Base-by-base conservation (phyloP, 768 basidiomycete genomes). In the Russula griseocarnosa region DNA sequence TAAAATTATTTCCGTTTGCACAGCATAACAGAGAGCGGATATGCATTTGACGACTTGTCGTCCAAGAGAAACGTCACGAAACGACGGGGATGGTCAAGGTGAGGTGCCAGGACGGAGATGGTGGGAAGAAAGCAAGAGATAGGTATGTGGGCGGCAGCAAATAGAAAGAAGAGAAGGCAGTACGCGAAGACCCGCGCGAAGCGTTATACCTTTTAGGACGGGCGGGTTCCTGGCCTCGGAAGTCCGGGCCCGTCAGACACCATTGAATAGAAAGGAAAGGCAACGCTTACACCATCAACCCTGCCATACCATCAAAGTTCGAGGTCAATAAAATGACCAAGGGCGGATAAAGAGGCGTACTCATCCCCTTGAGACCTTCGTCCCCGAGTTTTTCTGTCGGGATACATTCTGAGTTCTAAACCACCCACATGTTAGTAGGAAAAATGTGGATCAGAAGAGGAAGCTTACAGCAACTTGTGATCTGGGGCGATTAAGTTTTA, bases 261-360 rank as follows among this genome's bases (percentile, higher is more conserved):
- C 49, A 32, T 18, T 30, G 18, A 20, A 10, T 49, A 20, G 22
- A 24, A 20, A 18, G 53, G n/a, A 14, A 38, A 28, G 2, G 26
- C 3, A 28, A 1, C 22, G 57, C 56, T 67, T 68, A 67, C 66
- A 22, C 60, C 67, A 67, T 60, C 50, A 22, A 24, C 24, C 24
- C 64, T 61, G 44, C 40, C 5, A 44, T 38, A 38, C 3, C 14
- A 18, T 18, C 14, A 2, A 60, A 34, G 28, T 20, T 32, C 13
- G 7, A 11, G 14, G 40, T 56, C n/a, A 28, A 40, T 26, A 26
- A 26, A 56, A 7, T 9, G 18, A 28, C 22, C 13, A 49, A 18
- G 11, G n/a, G 46, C 42, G 63, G 63, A 60, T 50, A 49, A 18
- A 60, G 62, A 26, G 60, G 71, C 74, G 66, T 68, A 75, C 73